Base-by-base conservation (phyloP, 2,329 filamentous ascomycete genomes). In the Chaetomium olivaceum region DNA sequence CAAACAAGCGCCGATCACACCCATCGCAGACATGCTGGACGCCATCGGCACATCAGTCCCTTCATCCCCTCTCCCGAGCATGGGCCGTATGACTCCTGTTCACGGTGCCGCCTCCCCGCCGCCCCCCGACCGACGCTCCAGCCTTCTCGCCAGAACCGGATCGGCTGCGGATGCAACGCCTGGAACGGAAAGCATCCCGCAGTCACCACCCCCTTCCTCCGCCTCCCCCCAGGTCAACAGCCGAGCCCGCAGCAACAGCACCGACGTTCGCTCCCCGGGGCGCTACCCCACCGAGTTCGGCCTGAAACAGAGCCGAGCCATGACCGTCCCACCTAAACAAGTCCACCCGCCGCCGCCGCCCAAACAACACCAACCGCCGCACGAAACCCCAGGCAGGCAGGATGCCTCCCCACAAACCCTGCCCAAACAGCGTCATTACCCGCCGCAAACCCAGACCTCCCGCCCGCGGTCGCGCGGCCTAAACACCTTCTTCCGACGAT, bases 41-140 rank as follows among this genome's bases (percentile, higher is more conserved):
- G 79, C 79, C n/a, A 73, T 83, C 23, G 79, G 81, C 4, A 80
- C 80, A 48, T 77, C 83, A 9, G 76, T 83, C n/a, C 76, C 81
- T 0, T 46, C 64, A 5, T 71, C 80, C 1, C 77, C 81, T 1
- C 68, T 76, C 1, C 80, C 81, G 62, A 75, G 77, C 1, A 73
- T 76, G 2, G 75, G 74, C 1, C 69, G 78, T 3, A 74, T 76
- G 2, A 72, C 74, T 14, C 68, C 76, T 1, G 64, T 72, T 4
- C 69, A 68, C 8, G 64, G 66, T 16, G 62, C 73, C 31, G 59
- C 69, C 1, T 29, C 48, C 1, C 83, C 82, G 0, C 80, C 82
- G 0, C 79, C 83, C 1, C 84, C 85, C 0, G 76, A 83, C 58
- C 77, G 85, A 14, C 77, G 82, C 58, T 87, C 84, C 4, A 87